Conservation (phyloP, 1,284 basidiomycete genomes). For the Ustilago tritici region DNA sequence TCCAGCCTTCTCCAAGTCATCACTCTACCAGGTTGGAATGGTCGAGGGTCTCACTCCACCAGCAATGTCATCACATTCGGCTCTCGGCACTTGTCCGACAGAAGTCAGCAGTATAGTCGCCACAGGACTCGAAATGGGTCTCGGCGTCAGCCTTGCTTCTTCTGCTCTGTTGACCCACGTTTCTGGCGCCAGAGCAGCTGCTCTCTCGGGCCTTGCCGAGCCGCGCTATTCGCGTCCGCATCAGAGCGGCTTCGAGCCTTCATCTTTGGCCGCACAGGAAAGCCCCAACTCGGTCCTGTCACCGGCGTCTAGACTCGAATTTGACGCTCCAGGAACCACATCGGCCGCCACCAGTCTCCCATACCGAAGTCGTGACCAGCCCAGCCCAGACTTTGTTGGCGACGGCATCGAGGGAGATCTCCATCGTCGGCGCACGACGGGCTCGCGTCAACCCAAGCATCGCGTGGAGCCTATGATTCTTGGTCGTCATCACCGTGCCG, state of each 20-base stretch:
- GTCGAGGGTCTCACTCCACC: conserved; percentile 52
- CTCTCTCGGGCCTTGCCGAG: conserved; percentile 42
- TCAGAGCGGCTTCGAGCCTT: conserved; percentile 18
- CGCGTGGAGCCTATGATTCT: conserved; percentile 34
- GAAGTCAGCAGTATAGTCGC: conserved; percentile 56
- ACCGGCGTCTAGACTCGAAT: conserved; percentile 12
- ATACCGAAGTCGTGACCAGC: conserved; percentile 24
- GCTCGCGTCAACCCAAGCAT: conserved; percentile 27
- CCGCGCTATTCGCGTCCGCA: conserved; percentile 45
- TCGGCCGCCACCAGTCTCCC: conserved; percentile 28
- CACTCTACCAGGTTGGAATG: conserved; percentile 45
- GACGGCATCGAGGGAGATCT: conserved; percentile 38
- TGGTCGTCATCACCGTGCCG: conserved; percentile 49
- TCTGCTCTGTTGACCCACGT: conserved; percentile 46
- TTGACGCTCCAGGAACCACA: conserved; percentile 19
- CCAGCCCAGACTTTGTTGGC: conserved; percentile 17
- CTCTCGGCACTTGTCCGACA: conserved; percentile 29
- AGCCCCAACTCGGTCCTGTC: conserved; percentile 7
- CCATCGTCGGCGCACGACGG: conserved; percentile 43
- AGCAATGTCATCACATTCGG: conserved; percentile 24
- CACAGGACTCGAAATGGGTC: conserved; percentile 60
- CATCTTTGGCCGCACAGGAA: not conserved
- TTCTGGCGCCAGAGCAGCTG: conserved; percentile 31
- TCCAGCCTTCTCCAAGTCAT: conserved; percentile 34
- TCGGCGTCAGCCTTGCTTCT: conserved; percentile 53